Conservation (phyloP, 2,329 filamentous ascomycete species). For the Blastomyces silverae region DNA sequence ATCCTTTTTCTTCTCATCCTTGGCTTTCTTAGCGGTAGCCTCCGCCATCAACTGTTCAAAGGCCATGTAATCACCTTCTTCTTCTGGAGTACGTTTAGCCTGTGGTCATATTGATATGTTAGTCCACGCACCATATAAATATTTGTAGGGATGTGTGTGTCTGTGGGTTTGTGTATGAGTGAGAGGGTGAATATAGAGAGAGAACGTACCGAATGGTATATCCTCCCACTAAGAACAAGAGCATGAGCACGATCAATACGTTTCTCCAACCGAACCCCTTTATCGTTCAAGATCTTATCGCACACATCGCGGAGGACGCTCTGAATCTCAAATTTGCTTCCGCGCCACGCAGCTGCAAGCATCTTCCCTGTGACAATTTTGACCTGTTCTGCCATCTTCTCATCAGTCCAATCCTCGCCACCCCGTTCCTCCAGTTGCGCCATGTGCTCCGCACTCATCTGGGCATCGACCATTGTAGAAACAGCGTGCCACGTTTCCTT, state of each 20-base stretch:
- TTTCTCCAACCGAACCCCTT: conserved; percentile 74
- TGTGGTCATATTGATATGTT: conserved; percentile 35
- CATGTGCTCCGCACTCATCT: conserved; percentile 99
- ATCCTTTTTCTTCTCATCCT: conserved; percentile 66
- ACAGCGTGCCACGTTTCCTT: conserved; percentile 99
- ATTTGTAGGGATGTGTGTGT: neutral
- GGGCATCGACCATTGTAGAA: conserved; percentile 88
- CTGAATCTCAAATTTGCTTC: conserved; percentile 97
- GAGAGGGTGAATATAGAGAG: neutral
- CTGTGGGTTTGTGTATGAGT: no score
- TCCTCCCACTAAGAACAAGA: conserved; percentile 77
- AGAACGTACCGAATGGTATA: conserved; percentile 70
- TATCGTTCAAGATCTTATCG: conserved; percentile 73
- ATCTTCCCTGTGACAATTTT: conserved; percentile 96
- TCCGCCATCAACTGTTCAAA: conserved; percentile 98
- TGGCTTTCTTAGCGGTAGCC: conserved; percentile 88
- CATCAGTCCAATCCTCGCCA: conserved; percentile 96
- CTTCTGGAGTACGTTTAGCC: conserved; percentile 84
- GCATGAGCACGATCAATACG: conserved; percentile 85
- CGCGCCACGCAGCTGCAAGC: conserved; percentile 89
- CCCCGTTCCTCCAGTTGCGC: conserved; percentile 89
- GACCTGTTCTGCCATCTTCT: conserved; percentile 93
- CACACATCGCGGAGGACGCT: conserved; percentile 91
- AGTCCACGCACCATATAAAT: neutral
- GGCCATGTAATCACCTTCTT: conserved; percentile 97